Percentiles rank a stretch among this genome's conserved stretches.
Evolutionary conservation across 139 green algal species (phyloP).

Genomic region (Bryopsis sp.): DNA sequence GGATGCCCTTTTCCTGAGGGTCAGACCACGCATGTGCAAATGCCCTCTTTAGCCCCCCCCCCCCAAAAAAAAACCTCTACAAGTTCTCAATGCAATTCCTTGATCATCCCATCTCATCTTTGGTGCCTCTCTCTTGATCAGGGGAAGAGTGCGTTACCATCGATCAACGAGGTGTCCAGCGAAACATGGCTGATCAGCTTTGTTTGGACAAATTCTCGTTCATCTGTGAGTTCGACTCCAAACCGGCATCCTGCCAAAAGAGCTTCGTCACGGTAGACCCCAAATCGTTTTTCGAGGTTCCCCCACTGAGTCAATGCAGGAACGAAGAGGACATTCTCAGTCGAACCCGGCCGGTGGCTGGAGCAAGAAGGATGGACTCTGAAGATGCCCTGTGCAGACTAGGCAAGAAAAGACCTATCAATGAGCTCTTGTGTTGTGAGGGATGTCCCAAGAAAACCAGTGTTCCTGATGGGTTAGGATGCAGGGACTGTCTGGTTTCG

Average conservation of each 20-base stretch:
- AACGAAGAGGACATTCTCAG: neutral
- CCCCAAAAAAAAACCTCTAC: too few species aligned
- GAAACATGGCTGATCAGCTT: neutral
- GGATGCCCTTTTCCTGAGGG: too few species aligned
- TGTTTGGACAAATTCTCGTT: neutral
- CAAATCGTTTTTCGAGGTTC: neutral
- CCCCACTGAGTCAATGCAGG: neutral
- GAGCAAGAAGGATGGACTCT: neutral
- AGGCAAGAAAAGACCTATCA: neutral
- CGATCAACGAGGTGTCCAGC: neutral
- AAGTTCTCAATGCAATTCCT: too few species aligned
- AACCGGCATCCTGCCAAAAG: neutral
- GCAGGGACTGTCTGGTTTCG: too few species aligned
- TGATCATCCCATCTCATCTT: too few species aligned
- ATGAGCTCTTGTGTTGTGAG: neutral
- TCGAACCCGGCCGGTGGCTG: neutral
- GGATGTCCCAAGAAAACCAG: neutral
- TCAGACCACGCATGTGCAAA: too few species aligned
- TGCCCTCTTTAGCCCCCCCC: too few species aligned
- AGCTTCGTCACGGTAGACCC: neutral
- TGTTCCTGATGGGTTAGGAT: too few species aligned
- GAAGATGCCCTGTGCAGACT: neutral
- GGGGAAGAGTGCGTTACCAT: conserved; percentile 2
- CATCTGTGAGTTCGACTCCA: conserved; percentile 4
- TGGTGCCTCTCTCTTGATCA: too few species aligned